Conservation (phyloP, 108 stramenopile species). For the Bacterosira constricta region DNA sequence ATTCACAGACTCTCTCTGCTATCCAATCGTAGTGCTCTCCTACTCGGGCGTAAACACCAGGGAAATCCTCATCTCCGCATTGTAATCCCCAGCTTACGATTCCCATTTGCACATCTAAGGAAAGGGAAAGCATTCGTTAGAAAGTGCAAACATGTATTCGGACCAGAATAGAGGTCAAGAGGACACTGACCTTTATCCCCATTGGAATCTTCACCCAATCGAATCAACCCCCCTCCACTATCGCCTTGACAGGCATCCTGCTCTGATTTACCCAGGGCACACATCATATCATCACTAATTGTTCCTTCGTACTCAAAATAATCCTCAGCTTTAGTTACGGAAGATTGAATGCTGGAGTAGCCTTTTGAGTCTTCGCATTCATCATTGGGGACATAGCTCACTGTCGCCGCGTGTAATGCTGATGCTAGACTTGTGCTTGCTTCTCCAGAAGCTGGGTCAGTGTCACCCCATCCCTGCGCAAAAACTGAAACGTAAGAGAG, state of each 20-base stretch:
- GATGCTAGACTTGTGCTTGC: not conserved
- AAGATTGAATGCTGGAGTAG: conserved; percentile 10
- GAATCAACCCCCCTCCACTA: conserved; percentile 45
- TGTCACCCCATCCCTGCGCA: conserved; percentile 50
- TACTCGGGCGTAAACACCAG: conserved; percentile 42
- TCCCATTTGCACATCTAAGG: conserved; percentile 42
- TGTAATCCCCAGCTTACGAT: conserved; percentile 48
- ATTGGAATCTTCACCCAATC: conserved; percentile 16
- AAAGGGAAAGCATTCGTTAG: not conserved
- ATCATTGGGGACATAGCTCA: conserved; percentile 47
- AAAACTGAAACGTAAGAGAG: no score
- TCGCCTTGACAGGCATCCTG: conserved; percentile 57
- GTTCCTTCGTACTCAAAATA: conserved; percentile 41
- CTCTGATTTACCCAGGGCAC: conserved; percentile 14
- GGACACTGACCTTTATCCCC: not conserved
- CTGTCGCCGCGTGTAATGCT: conserved; percentile 24
- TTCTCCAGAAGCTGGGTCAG: conserved; percentile 27
- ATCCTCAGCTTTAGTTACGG: not conserved
- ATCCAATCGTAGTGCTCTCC: conserved; percentile 50
- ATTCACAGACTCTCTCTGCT: conserved; percentile 19
- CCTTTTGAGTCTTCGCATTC: conserved; percentile 35
- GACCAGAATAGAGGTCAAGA: no score
- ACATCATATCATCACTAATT: conserved; percentile 48
- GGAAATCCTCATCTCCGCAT: conserved; percentile 42
- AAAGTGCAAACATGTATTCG: no score